Evolutionary conservation across 305 asterid species (phyloP).

Genomic region (Solanum chacoense): DNA sequence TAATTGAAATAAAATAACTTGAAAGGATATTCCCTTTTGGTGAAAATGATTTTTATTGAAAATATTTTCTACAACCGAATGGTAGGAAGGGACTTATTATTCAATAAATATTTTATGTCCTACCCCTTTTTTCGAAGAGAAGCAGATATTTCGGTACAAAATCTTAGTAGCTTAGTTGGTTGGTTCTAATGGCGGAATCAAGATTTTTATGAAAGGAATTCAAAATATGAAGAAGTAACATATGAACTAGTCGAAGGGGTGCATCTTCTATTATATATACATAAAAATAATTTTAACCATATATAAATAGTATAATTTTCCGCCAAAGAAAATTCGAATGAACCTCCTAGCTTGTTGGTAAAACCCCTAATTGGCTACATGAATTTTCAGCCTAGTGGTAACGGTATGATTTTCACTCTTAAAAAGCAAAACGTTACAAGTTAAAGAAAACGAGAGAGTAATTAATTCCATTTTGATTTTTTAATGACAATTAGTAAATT

Average conservation of each 20-base stretch:
- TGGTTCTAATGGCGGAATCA: not conserved
- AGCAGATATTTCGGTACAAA: no score
- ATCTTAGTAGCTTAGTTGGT: not conserved
- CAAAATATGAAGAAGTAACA: not conserved
- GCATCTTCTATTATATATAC: not conserved
- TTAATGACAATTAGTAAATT: not conserved
- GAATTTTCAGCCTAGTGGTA: not conserved
- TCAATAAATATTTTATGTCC: not conserved
- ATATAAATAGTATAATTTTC: no score
- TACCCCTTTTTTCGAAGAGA: not conserved
- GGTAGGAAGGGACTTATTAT: not conserved
- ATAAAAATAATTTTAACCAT: no score
- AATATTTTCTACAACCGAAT: not conserved
- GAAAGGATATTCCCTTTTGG: not conserved
- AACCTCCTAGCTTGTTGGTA: not conserved
- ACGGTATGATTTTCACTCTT: not conserved
- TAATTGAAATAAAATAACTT: not conserved
- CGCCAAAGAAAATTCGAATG: not conserved
- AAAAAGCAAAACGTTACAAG: not conserved
- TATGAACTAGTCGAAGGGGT: not conserved
- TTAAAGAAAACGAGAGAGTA: rapidly evolving
- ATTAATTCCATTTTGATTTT: not conserved
- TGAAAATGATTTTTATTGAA: not conserved
- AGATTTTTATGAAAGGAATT: no score
- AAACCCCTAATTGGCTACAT: not conserved